These are phyloP conservation scores for Hamamelis virginiana DNA, from an alignment of 164 flowering plant genomes.

Conservation along the genomic window DNA sequence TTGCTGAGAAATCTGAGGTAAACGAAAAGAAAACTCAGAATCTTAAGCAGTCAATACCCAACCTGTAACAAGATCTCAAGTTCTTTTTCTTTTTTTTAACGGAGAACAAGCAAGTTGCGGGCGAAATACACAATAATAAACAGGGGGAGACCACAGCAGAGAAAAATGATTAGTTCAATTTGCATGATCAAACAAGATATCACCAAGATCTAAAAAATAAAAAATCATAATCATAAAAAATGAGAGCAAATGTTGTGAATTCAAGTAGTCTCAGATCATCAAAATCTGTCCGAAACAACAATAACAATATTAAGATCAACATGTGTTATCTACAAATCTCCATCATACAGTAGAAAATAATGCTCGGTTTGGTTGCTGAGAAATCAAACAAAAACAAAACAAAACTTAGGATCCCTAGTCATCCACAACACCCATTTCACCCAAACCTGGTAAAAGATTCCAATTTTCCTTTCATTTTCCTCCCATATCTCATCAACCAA, in stretches of 20 bases:
- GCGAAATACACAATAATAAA: neutral
- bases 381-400: neutral
- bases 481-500: neutral
- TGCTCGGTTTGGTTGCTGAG: neutral
- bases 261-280: neutral
- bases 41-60: neutral
- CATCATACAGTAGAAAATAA: neutral
- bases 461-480: neutral
- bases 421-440: too few relatives aligned
- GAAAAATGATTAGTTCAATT: neutral
- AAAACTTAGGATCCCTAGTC: too few relatives aligned
- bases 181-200: neutral
- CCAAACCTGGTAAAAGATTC: too few relatives aligned
- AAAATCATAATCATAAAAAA: too few relatives aligned
- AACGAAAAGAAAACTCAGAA: neutral
- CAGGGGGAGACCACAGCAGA: neutral
- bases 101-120: neutral
- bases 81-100: neutral
- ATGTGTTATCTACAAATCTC: too few relatives aligned
- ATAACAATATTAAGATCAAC: neutral
- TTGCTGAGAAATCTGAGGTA: neutral
- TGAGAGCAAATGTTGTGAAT: neutral
- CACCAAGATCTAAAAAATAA: conserved; percentile 3
- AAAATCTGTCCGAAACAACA: neutral
- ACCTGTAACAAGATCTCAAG: neutral